phyloP scores from a whole-genome alignment of 495 filamentous ascomycete species.

The Podospora pseudopauciseta region DNA sequence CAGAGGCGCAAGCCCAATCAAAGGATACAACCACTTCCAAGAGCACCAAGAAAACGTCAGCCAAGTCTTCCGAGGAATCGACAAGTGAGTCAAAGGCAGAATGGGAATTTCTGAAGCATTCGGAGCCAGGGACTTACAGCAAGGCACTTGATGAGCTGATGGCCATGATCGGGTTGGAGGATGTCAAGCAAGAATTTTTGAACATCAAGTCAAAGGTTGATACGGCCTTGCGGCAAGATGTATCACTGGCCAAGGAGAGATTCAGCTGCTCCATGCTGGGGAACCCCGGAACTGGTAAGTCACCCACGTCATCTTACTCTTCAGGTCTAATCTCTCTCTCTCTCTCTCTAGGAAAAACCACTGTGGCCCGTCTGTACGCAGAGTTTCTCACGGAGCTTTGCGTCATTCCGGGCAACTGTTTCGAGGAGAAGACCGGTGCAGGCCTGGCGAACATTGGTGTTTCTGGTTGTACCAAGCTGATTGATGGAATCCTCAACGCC shows the following conservation, averaged over 20 bases:
- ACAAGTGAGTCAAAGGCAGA: slow-evolving; percentile 39
- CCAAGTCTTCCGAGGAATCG: background rate
- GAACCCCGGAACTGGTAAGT: slow-evolving; percentile 74
- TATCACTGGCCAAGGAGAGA: slow-evolving; percentile 55
- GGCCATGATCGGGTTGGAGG: slow-evolving; percentile 68
- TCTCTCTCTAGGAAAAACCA: slow-evolving; percentile 63
- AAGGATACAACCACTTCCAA: background rate
- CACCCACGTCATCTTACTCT: background rate
- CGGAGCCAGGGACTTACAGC: slow-evolving; percentile 46
- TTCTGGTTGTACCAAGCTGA: slow-evolving; percentile 49
- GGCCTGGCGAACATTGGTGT: slow-evolving; percentile 63
- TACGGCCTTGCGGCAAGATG: slow-evolving; percentile 52
- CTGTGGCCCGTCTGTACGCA: slow-evolving; percentile 73
- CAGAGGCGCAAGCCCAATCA: slow-evolving; percentile 7
- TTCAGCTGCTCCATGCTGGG: slow-evolving; percentile 65
- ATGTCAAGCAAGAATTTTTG: slow-evolving; percentile 63
- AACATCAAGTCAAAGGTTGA: slow-evolving; percentile 67
- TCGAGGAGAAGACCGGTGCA: slow-evolving; percentile 68
- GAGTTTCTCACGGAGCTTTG: slow-evolving; percentile 61
- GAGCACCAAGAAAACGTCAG: background rate
- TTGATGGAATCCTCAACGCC: slow-evolving; percentile 53
- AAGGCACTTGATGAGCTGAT: slow-evolving; percentile 61
- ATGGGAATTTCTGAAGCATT: slow-evolving; percentile 59
- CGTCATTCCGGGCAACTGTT: slow-evolving; percentile 48
- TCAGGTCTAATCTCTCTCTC: background rate